Conservation (phyloP, 495 filamentous ascomycete genomes). For the Xylaria palmicola region DNA sequence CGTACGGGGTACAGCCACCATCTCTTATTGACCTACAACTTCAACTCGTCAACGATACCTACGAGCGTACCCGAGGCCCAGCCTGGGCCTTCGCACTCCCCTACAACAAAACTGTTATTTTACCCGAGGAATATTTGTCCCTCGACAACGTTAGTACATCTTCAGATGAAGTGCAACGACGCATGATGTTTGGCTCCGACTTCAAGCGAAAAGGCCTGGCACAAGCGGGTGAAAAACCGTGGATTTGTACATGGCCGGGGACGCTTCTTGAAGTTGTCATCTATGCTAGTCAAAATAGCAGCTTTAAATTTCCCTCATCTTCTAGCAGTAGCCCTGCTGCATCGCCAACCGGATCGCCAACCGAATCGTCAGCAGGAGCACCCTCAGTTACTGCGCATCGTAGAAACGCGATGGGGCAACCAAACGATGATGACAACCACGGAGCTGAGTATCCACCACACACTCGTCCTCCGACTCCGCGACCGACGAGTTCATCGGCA, state of each 20-base stretch:
- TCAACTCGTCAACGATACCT: conserved; percentile 62
- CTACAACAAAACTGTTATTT: conserved; percentile 82
- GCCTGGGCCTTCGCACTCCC: conserved; percentile 69
- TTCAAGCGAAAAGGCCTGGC: conserved; percentile 50
- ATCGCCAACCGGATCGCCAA: not conserved
- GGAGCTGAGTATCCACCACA: not conserved
- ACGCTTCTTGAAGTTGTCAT: conserved; percentile 81
- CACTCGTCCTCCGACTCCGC: not conserved
- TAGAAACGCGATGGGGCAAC: not conserved
- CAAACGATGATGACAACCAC: not conserved
- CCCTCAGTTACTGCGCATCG: not conserved
- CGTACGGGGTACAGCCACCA: conserved; percentile 76
- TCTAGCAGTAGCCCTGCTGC: conserved; percentile 12
- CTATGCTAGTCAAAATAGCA: conserved; percentile 63
- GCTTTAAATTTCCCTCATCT: conserved; percentile 20
- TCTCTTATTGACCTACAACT: conserved; percentile 52
- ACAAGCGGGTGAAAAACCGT: conserved; percentile 65
- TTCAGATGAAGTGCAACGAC: conserved; percentile 13
- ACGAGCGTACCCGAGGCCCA: conserved; percentile 62
- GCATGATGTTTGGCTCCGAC: conserved; percentile 26
- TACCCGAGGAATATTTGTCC: conserved; percentile 55
- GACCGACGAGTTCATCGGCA: conserved; percentile 9
- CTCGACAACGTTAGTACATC: conserved; percentile 5
- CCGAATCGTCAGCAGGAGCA: not conserved
- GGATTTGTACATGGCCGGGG: conserved; percentile 87